Conservation (phyloP, 1,284 basidiomycete genomes). For the Moniliella sp. region DNA sequence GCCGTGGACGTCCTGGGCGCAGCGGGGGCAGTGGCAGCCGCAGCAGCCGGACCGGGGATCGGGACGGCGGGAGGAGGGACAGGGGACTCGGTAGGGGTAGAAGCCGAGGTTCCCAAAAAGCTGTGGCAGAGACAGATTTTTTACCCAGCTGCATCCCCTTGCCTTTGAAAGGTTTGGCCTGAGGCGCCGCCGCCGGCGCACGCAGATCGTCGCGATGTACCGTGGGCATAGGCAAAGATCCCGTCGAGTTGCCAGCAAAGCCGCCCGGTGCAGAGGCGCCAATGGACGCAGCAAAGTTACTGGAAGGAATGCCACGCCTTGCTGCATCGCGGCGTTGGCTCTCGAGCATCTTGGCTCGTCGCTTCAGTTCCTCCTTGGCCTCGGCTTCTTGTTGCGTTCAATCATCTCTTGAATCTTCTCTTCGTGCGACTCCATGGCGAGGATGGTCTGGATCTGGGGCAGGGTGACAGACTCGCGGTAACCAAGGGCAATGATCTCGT, state of each 20-base stretch:
- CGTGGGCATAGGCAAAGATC: neutral
- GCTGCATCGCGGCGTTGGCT: constrained; percentile 56
- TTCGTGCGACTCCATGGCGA: constrained; percentile 98
- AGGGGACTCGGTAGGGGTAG: too few species aligned
- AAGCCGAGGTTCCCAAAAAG: neutral
- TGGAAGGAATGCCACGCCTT: constrained; percentile 10
- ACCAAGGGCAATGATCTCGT: constrained; percentile 82
- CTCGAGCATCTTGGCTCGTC: constrained; percentile 84
- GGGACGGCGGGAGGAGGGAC: constrained; percentile 33
- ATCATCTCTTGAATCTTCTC: constrained; percentile 99
- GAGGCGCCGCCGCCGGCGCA: constrained; percentile 6
- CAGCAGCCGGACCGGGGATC: too few species aligned
- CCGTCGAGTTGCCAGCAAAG: neutral
- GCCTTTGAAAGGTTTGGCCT: constrained; percentile 61
- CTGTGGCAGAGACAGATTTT: too few species aligned
- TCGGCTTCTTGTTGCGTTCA: constrained; percentile 95
- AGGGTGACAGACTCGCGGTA: constrained; percentile 83
- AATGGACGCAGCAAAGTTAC: neutral
- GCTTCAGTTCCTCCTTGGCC: constrained; percentile 94
- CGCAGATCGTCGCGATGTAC: neutral
- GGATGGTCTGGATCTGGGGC: constrained; percentile 66
- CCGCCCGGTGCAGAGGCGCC: neutral
- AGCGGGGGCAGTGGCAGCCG: constrained; percentile 13
- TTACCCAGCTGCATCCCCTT: constrained; percentile 96
- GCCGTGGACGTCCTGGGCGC: constrained; percentile 18